Conservation (phyloP, 352 stramenopile species). For the Globisporangium cylindrosporum region DNA sequence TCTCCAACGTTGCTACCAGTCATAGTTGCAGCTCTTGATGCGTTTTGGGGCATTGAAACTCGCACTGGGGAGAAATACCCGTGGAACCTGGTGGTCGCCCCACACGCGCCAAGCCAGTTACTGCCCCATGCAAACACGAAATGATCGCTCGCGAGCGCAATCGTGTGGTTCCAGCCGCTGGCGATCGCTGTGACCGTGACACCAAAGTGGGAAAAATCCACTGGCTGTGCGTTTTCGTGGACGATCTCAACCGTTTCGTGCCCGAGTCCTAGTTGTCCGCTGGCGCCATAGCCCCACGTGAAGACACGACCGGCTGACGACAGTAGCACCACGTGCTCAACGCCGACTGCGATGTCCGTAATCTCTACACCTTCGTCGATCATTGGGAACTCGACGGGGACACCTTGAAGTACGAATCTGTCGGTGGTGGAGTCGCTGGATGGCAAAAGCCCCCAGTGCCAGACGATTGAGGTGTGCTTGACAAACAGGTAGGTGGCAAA, state of each 20-base stretch:
- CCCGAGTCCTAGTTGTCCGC: conserved; percentile 36
- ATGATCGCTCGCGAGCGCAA: conserved; percentile 24
- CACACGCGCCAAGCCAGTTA: conserved; percentile 36
- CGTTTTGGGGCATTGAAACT: conserved; percentile 20
- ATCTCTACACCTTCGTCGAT: conserved; percentile 17
- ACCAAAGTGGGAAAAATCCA: conserved; percentile 28
- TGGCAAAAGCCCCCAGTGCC: conserved; percentile 37
- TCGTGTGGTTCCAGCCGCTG: conserved; percentile 35
- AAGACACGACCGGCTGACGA: conserved; percentile 27
- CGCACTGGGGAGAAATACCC: conserved; percentile 39
- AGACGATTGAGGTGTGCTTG: conserved; percentile 19
- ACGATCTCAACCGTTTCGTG: conserved; percentile 16
- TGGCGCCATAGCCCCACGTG: conserved; percentile 31
- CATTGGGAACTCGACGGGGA: conserved; percentile 18
- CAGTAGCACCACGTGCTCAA: conserved; percentile 34
- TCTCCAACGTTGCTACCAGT: not conserved
- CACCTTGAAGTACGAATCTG: conserved; percentile 16
- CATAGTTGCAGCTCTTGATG: not conserved
- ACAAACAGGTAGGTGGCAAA: conserved; percentile 32
- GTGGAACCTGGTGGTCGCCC: conserved; percentile 40
- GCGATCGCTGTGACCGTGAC: conserved; percentile 21
- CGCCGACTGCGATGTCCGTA: conserved; percentile 22
- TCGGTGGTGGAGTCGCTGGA: not conserved
- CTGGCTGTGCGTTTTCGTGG: conserved; percentile 13
- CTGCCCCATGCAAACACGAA: conserved; percentile 37